Conservation (phyloP, 2,329 filamentous ascomycete species). For the Fusarium verrucosum region DNA sequence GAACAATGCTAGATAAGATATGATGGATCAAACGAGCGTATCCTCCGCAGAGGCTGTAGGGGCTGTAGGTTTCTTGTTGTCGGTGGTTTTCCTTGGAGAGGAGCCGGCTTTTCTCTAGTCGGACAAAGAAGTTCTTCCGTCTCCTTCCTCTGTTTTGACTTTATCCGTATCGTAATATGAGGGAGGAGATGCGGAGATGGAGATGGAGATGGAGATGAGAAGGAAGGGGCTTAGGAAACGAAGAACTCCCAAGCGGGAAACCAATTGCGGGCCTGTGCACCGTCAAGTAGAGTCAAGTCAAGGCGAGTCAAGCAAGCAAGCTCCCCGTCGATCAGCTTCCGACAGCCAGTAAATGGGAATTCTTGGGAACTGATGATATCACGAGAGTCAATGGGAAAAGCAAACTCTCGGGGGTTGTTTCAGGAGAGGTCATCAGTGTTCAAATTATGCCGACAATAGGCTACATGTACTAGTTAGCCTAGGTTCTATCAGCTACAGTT, state of each 20-base stretch:
- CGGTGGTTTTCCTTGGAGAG: background rate
- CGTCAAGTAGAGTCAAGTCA: slow-evolving; percentile 16
- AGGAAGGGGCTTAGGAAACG: slow-evolving; percentile 11
- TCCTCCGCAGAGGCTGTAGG: background rate
- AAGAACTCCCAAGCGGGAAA: slow-evolving; percentile 3
- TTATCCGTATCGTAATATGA: slow-evolving; percentile 14
- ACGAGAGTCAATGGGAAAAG: slow-evolving; percentile 13
- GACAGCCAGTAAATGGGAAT: background rate
- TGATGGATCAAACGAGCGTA: background rate
- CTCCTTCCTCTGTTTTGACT: slow-evolving; percentile 6
- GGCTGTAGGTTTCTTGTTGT: background rate
- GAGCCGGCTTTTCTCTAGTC: background rate
- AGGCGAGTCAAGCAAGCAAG: no score
- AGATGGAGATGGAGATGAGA: background rate
- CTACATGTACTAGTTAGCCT: no score
- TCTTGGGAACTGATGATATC: slow-evolving; percentile 22
- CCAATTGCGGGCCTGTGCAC: slow-evolving; percentile 32
- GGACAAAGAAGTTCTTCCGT: background rate
- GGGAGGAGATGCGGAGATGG: slow-evolving; percentile 25
- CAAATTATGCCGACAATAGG: slow-evolving; percentile 8
- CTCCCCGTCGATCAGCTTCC: slow-evolving; percentile 18
- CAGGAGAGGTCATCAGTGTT: slow-evolving; percentile 7
- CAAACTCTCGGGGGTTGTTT: slow-evolving; percentile 14
- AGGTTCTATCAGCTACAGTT: background rate
- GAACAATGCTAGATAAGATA: background rate